These are phyloP conservation scores for Wolfiporia cocos DNA, from an alignment of 1,284 basidiomycete genomes.

Conservation along the genomic window DNA sequence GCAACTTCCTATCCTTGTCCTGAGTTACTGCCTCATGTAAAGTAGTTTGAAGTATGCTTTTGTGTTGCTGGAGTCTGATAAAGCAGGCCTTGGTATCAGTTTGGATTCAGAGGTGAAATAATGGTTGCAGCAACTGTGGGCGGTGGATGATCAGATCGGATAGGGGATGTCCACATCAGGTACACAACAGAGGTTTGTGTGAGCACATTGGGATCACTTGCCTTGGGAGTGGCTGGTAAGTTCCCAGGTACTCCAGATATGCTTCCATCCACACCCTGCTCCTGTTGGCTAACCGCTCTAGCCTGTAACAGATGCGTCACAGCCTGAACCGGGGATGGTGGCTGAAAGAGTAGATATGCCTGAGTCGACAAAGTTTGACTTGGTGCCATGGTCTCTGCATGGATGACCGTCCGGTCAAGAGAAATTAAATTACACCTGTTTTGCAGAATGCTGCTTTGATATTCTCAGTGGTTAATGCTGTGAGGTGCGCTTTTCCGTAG, in stretches of 20 bases:
- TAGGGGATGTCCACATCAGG: not conserved
- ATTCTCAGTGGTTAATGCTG: constrained; percentile 23
- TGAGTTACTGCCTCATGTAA: not conserved
- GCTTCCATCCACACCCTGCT: not conserved
- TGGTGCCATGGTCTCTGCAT: constrained; percentile 3
- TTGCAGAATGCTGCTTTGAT: constrained; percentile 31
- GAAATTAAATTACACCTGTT: constrained; percentile 26
- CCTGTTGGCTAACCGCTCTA: not conserved
- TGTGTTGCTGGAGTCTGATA: not conserved
- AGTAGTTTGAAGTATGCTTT: not conserved
- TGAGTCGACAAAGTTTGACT: constrained; percentile 25
- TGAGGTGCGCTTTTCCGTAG: constrained; percentile 28
- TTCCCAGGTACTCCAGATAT: not conserved
- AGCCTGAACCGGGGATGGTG: constrained; percentile 19
- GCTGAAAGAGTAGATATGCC: constrained; percentile 16
- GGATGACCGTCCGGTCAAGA: not conserved
- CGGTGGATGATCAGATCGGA: not conserved
- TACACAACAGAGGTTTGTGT: not conserved
- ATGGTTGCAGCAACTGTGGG: not conserved
- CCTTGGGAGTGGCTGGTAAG: not conserved
- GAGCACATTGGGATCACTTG: not conserved
- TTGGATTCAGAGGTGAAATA: not conserved
- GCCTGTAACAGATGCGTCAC: constrained; percentile 5
- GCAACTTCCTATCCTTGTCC: not conserved
- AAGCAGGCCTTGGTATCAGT: not conserved